phyloP scores from a whole-genome alignment of 345 rosid species.

The Populus nigra region DNA sequence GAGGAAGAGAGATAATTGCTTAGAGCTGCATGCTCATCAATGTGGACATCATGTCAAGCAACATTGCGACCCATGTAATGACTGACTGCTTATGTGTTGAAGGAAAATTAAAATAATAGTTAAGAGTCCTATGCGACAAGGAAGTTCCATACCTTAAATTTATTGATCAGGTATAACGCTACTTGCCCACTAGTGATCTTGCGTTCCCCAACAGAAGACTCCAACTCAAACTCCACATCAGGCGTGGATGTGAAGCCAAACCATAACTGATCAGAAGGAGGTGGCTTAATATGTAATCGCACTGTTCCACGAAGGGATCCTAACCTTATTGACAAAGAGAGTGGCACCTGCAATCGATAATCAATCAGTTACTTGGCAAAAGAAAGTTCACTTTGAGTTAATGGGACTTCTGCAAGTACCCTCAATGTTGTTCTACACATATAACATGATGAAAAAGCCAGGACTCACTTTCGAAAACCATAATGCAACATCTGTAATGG shows the following conservation, averaged over 20 bases:
- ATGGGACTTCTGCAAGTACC: no score
- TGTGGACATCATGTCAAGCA: background rate
- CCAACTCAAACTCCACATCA: constrained; percentile 68
- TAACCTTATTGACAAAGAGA: constrained; percentile 76
- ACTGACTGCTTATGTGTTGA: background rate
- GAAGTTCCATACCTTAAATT: constrained; percentile 65
- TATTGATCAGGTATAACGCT: constrained; percentile 64
- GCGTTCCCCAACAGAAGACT: constrained; percentile 83
- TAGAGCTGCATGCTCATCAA: background rate
- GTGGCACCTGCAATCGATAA: constrained; percentile 62
- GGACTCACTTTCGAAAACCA: no score
- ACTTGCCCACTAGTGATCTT: constrained; percentile 67
- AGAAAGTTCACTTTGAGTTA: no score
- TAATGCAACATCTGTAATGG: no score
- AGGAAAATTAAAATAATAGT: background rate
- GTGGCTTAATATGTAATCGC: constrained; percentile 79
- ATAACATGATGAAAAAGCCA: no score
- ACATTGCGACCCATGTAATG: background rate
- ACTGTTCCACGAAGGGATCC: constrained; percentile 78
- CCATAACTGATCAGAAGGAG: constrained; percentile 96
- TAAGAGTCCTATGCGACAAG: background rate
- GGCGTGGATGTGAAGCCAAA: constrained; percentile 90
- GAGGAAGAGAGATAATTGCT: background rate
- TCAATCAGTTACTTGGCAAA: background rate
- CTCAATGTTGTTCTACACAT: no score